phyloP scores from a whole-genome alignment of 148 eudicot genomes.

The Spergularia bocconei region DNA sequence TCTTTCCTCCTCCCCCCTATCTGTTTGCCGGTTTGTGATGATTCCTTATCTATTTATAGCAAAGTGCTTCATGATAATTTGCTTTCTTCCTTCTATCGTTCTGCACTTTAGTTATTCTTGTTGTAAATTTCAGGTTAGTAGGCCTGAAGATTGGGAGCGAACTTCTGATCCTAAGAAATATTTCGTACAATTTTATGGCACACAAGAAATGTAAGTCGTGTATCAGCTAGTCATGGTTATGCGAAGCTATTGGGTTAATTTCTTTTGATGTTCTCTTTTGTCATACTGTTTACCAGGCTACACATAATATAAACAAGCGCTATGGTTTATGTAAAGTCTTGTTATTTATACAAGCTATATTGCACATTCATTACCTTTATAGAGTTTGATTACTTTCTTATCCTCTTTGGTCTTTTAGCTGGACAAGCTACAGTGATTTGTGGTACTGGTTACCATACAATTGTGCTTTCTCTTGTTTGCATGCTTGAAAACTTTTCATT shows the following conservation, averaged over 20 bases:
- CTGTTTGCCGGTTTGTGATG: slow-evolving; percentile 4
- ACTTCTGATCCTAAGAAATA: slow-evolving; percentile 80
- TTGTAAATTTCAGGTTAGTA: slow-evolving; percentile 64
- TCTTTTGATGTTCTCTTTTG: not conserved
- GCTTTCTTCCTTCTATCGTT: not conserved
- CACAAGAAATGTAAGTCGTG: slow-evolving; percentile 83
- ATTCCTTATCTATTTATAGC: not conserved
- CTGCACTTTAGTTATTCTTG: slow-evolving; percentile 1
- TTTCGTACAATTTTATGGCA: slow-evolving; percentile 90
- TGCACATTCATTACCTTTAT: not conserved
- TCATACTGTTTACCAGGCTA: not conserved
- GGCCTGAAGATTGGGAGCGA: slow-evolving; percentile 78
- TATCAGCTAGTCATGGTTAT: slow-evolving; percentile 16
- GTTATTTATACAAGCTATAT: not conserved
- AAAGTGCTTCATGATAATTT: not conserved
- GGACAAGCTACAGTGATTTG: slow-evolving; percentile 1
- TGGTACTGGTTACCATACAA: not conserved
- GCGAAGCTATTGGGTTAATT: slow-evolving; percentile 9
- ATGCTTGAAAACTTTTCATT: not conserved
- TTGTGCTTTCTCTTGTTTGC: not conserved
- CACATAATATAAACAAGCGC: not conserved
- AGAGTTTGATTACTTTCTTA: not conserved
- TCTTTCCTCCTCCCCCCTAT: not conserved
- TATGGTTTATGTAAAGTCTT: not conserved
- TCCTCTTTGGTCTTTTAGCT: not conserved